A percentile compares a stretch with the other conserved stretches of the same genome.
Evolutionary conservation across 345 rosid species (phyloP).

Genomic region (Hirschfeldia incana): DNA sequence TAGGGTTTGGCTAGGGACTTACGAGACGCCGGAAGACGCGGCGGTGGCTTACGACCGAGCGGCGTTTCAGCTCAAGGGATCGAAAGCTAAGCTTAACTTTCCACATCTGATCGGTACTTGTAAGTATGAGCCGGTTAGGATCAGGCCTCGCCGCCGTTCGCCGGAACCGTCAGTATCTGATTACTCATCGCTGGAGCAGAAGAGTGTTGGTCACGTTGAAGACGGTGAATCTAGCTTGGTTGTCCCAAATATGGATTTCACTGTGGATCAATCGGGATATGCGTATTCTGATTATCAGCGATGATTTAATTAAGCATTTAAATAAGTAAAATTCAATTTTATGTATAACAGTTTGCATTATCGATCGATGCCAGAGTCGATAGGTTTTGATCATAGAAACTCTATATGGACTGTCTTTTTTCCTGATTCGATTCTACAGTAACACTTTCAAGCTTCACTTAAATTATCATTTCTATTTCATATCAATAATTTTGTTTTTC

Average conservation of each 20-base stretch:
- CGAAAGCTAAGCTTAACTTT: constrained; percentile 61
- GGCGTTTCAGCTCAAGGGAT: constrained; percentile 55
- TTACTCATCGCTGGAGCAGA: not conserved
- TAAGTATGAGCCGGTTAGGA: constrained; percentile 46
- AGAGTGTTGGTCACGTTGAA: not conserved
- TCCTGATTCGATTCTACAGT: not conserved
- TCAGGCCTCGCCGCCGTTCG: constrained; percentile 49
- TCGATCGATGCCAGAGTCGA: not conserved
- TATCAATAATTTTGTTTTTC: not conserved
- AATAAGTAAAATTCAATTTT: not conserved
- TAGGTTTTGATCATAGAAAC: not conserved
- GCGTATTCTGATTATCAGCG: not conserved
- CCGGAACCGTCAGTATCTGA: constrained; percentile 24
- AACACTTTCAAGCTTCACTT: not conserved
- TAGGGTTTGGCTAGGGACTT: constrained; percentile 71
- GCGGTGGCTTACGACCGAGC: constrained; percentile 63
- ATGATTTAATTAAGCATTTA: not conserved
- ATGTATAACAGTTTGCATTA: not conserved
- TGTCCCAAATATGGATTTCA: constrained; percentile 14
- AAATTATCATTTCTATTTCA: too few relatives aligned
- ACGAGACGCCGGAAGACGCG: constrained; percentile 66
- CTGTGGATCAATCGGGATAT: not conserved
- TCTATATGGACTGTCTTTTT: not conserved
- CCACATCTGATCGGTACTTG: constrained; percentile 55
- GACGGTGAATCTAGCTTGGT: constrained; percentile 6